phyloP scores from a whole-genome alignment of 495 filamentous ascomycete genomes.

The Penicillium tannophilum region DNA sequence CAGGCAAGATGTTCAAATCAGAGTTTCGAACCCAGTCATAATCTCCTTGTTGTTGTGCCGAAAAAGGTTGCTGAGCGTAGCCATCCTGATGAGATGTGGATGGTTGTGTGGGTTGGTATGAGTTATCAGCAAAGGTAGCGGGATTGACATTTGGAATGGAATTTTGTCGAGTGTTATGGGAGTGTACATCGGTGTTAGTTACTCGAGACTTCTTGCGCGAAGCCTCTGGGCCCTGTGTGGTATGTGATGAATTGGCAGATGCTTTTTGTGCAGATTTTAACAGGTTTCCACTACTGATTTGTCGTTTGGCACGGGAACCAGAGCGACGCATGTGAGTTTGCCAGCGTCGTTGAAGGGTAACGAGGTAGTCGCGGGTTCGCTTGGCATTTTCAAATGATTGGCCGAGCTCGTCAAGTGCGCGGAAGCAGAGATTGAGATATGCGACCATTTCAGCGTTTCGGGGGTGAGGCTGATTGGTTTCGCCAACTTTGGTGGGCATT shows the following conservation, averaged over 20 bases:
- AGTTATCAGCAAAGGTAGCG: not conserved
- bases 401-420: conserved; percentile 48
- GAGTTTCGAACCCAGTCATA: conserved; percentile 40
- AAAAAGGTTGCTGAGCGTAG: conserved; percentile 9
- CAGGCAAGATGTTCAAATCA: conserved; percentile 36
- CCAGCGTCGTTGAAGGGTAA: conserved; percentile 50
- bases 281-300: conserved; percentile 32
- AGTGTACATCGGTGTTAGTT: conserved; percentile 8
- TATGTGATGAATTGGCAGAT: not conserved
- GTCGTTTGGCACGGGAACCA: conserved; percentile 38
- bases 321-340: conserved; percentile 49
- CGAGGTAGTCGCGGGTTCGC: conserved; percentile 47
- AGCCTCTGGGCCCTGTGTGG: conserved; percentile 9
- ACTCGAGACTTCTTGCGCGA: conserved; percentile 38
- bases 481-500: conserved; percentile 23
- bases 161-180: conserved; percentile 10
- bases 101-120: conserved; percentile 7
- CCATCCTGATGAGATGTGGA: conserved; percentile 10
- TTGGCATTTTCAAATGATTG: conserved; percentile 52
- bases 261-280: conserved; percentile 6
- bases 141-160: conserved; percentile 5
- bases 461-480: conserved; percentile 25
- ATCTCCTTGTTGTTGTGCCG: conserved; percentile 25
- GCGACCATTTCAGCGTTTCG: conserved; percentile 46
- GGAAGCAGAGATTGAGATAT: conserved; percentile 51